Evolutionary conservation across 202 grass and related monocot genomes (phyloP).

Genomic region (Bolboschoenoplectus hybrid): DNA sequence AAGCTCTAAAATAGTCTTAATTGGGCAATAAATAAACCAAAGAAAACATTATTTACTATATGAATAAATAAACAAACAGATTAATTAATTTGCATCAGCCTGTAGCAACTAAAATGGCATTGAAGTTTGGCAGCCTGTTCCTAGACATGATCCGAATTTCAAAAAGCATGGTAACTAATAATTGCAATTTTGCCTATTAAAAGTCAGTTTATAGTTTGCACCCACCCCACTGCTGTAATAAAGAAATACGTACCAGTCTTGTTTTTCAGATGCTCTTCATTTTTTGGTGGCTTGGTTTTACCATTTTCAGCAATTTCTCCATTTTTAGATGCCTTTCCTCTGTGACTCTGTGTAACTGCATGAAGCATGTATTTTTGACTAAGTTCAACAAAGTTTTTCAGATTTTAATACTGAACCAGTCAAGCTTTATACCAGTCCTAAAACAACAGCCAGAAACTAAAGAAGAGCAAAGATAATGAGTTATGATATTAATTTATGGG

Average conservation of each 20-base stretch:
- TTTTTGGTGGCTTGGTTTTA: slow-evolving; percentile 31
- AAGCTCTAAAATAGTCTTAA: not conserved
- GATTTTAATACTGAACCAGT: slow-evolving; percentile 42
- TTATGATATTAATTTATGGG: slow-evolving; percentile 27
- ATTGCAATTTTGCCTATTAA: not conserved
- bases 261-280: slow-evolving; percentile 29
- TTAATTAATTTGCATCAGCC: slow-evolving; percentile 1
- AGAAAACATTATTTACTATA: not conserved
- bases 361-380: slow-evolving; percentile 18
- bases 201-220: not conserved
- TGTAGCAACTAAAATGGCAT: not conserved
- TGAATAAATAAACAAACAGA: slow-evolving; percentile 5
- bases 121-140: not conserved
- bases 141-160: not conserved
- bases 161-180: not conserved
- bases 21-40: not conserved
- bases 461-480: slow-evolving; percentile 27
- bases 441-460: slow-evolving; percentile 29
- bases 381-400: slow-evolving; percentile 6
- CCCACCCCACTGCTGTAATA: not conserved
- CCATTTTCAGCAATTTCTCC: slow-evolving; percentile 45
- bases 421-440: not conserved
- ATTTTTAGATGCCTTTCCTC: slow-evolving; percentile 63
- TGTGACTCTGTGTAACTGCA: slow-evolving; percentile 69
- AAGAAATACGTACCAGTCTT: slow-evolving; percentile 28